A percentile compares a stretch with the other conserved stretches of the same genome.
These are phyloP conservation scores for Hemileccinum rubropunctum DNA, from an alignment of 768 basidiomycete species.

Conservation along the genomic window DNA sequence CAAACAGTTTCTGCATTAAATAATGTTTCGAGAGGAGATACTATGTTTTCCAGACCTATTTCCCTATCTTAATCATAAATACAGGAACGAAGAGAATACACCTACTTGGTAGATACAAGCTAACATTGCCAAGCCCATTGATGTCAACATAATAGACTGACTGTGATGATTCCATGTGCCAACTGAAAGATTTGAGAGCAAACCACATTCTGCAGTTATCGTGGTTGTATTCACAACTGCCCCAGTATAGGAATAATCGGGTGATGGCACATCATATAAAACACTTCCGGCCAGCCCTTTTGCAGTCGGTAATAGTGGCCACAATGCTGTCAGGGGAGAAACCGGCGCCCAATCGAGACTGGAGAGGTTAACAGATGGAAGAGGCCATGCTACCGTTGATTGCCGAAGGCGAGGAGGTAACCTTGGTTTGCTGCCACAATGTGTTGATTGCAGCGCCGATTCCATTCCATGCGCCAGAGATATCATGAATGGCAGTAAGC, in stretches of 20 bases:
- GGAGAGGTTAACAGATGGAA: background rate
- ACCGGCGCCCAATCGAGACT: background rate
- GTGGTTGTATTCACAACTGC: conserved; percentile 17
- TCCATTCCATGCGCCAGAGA: conserved; percentile 19
- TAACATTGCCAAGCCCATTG: conserved; percentile 5
- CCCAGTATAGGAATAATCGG: background rate
- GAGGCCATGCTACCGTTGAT: conserved; percentile 3
- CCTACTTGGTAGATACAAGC: background rate
- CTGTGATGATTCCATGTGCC: background rate
- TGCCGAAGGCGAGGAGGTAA: conserved; percentile 2
- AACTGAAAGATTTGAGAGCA: conserved; percentile 6
- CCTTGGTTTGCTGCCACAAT: conserved; percentile 20
- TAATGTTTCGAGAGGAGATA: no score
- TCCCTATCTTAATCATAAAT: no score
- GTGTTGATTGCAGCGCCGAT: conserved; percentile 19
- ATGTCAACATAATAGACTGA: background rate
- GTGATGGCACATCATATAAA: conserved; percentile 18
- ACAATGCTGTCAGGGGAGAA: background rate
- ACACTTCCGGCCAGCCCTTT: conserved; percentile 10
- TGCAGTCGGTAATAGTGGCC: conserved; percentile 2
- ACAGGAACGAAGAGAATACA: no score
- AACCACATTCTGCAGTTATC: conserved; percentile 14
- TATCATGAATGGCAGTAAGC: conserved; percentile 21
- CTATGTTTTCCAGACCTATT: no score
- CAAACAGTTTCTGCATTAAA: no score